These are phyloP conservation scores for Dichotomocladium elegans DNA, from an alignment of 371 early-diverging fungal genomes.

Conservation along the genomic window DNA sequence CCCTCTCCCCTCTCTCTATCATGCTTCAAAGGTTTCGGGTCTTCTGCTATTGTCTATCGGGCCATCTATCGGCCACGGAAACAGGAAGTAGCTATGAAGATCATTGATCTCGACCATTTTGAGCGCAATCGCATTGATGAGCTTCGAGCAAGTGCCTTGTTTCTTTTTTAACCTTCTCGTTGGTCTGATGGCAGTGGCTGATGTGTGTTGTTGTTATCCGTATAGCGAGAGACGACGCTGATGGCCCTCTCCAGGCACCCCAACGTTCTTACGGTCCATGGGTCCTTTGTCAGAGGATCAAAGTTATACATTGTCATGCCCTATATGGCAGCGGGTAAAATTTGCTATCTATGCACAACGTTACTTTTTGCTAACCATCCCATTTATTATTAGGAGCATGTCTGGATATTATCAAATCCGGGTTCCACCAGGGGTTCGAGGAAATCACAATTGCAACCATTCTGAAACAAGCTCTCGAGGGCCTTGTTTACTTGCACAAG, in stretches of 20 bases:
- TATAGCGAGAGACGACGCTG: conserved; percentile 79
- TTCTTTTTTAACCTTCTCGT: conserved; percentile 23
- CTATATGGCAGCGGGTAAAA: conserved; percentile 68
- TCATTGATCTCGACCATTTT: conserved; percentile 91
- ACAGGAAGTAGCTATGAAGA: conserved; percentile 77
- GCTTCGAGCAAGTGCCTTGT: conserved; percentile 23
- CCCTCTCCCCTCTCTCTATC: no score
- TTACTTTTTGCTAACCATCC: not conserved
- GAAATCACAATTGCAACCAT: conserved; percentile 81
- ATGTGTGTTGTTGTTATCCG: conserved; percentile 24
- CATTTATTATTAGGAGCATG: conserved; percentile 51
- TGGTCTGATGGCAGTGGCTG: no score
- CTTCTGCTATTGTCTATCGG: conserved; percentile 82
- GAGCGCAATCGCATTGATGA: conserved; percentile 73
- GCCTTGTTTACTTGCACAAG: conserved; percentile 82
- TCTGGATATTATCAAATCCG: conserved; percentile 85
- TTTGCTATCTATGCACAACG: not conserved
- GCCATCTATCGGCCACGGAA: conserved; percentile 74
- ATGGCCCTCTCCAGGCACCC: conserved; percentile 86
- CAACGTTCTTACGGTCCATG: conserved; percentile 78
- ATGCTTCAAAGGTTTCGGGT: conserved; percentile 79
- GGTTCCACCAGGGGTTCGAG: conserved; percentile 80
- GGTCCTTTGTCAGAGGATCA: conserved; percentile 79
- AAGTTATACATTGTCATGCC: conserved; percentile 87
- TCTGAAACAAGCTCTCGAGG: conserved; percentile 79